A percentile compares a stretch with the other conserved stretches of the same genome.
Conservation (phyloP, 208 protist species). For the Lotmaria passim region DNA sequence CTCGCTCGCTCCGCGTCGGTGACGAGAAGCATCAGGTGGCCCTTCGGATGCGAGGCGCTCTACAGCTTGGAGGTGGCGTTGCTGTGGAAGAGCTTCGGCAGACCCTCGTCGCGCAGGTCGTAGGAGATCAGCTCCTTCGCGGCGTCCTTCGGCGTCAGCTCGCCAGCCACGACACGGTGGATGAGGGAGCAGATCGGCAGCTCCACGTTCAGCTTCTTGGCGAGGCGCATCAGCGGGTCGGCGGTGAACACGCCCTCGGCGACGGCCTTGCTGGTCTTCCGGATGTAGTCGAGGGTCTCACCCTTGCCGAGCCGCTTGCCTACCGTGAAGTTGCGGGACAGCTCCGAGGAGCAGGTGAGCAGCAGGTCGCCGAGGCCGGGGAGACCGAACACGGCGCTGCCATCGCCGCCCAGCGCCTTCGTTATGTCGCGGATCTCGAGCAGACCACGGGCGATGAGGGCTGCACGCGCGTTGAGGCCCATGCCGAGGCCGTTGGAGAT, state of each 20-base stretch:
- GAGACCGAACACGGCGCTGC: constrained; percentile 84
- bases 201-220: constrained; percentile 44
- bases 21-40: too few species aligned
- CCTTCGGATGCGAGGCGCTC: not conserved
- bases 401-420: constrained; percentile 75
- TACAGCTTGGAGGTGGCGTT: constrained; percentile 32
- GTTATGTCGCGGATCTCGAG: constrained; percentile 88
- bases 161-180: constrained; percentile 65
- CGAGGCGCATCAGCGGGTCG: constrained; percentile 67
- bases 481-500: constrained; percentile 66
- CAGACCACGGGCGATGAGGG: constrained; percentile 78
- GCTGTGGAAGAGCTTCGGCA: constrained; percentile 36
- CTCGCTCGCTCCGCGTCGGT: not conserved
- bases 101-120: constrained; percentile 55
- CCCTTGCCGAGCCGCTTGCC: constrained; percentile 80
- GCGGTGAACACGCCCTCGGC: constrained; percentile 80
- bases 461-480: constrained; percentile 77
- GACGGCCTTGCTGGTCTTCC: constrained; percentile 62
- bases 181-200: constrained; percentile 71
- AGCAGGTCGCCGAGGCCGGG: constrained; percentile 87
- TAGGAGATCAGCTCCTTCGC: constrained; percentile 33
- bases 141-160: constrained; percentile 33
- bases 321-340: constrained; percentile 89
- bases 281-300: constrained; percentile 65
- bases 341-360: constrained; percentile 86